A percentile compares a stretch with the other conserved stretches of the same genome.
Conservation (phyloP, 2,329 filamentous ascomycete species). For the Pestalotiopsis sp. region DNA sequence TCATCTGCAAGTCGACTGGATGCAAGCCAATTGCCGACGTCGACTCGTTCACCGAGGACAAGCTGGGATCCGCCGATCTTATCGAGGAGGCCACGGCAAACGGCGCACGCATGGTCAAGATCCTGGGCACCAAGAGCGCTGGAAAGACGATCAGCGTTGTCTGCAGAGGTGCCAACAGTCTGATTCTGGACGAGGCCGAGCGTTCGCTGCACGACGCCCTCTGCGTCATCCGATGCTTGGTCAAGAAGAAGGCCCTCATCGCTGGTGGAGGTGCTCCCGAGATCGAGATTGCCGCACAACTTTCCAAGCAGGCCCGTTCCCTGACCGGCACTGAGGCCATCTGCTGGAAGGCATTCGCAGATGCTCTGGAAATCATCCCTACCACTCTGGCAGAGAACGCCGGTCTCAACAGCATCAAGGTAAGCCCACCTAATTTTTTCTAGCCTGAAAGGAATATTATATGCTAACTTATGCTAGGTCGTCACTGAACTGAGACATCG, state of each 20-base stretch:
- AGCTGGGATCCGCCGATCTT: constrained; percentile 90
- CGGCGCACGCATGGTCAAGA: constrained; percentile 90
- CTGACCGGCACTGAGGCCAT: constrained; percentile 92
- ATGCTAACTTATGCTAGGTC: constrained; percentile 37
- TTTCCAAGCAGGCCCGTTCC: constrained; percentile 80
- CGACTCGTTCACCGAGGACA: constrained; percentile 98
- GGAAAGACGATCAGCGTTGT: constrained; percentile 93
- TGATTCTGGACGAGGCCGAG: constrained; percentile 97
- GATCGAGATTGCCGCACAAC: constrained; percentile 89
- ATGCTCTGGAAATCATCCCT: constrained; percentile 95
- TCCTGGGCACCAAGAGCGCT: constrained; percentile 84
- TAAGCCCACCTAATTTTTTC: background rate
- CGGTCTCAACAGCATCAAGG: constrained; percentile 96
- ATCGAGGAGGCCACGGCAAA: constrained; percentile 89
- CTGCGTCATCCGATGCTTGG: constrained; percentile 93
- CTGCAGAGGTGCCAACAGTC: constrained; percentile 87
- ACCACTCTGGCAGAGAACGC: constrained; percentile 97
- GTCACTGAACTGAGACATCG: constrained; percentile 94
- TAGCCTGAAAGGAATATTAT: too few species aligned
- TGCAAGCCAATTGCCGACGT: constrained; percentile 99
- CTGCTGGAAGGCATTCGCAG: constrained; percentile 98
- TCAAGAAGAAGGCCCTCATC: constrained; percentile 99
- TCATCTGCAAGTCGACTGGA: constrained; percentile 98
- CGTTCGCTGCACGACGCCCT: constrained; percentile 95
- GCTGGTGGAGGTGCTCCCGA: constrained; percentile 95